These are phyloP conservation scores for Lactifluus piperatus DNA, from an alignment of 768 basidiomycete species.

Conservation along the genomic window DNA sequence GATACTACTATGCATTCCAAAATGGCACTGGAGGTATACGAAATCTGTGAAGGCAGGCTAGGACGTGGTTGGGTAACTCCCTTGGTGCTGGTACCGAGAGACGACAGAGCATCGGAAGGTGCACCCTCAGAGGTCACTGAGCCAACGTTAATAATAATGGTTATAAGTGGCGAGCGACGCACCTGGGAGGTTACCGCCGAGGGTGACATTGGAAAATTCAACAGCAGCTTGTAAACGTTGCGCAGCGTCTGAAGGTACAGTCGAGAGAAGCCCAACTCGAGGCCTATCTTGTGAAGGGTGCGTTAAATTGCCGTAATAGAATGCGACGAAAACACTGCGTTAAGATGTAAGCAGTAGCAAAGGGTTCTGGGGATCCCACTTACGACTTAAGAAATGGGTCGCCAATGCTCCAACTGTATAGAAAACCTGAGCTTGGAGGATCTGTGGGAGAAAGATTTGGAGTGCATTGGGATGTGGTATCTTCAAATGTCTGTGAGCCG, in stretches of 20 bases:
- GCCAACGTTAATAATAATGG: constrained; percentile 1
- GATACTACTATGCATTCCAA: not conserved
- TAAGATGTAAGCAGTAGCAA: not conserved
- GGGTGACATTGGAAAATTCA: constrained; percentile 22
- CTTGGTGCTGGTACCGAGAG: constrained; percentile 11
- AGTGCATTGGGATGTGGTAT: constrained; percentile 30
- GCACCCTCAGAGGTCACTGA: constrained; percentile 36
- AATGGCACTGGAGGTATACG: not conserved
- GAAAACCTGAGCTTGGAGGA: constrained; percentile 48
- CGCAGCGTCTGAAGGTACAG: constrained; percentile 49
- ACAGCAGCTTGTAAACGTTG: constrained; percentile 32
- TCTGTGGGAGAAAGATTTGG: constrained; percentile 57
- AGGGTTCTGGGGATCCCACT: constrained; percentile 18
- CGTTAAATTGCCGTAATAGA: constrained; percentile 64
- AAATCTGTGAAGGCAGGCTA: not conserved
- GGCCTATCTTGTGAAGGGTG: constrained; percentile 62
- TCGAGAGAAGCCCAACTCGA: constrained; percentile 63
- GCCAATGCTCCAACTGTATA: constrained; percentile 74
- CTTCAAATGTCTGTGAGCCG: constrained; percentile 32
- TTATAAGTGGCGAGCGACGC: not conserved
- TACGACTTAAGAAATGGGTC: constrained; percentile 71
- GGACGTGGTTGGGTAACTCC: constrained; percentile 21
- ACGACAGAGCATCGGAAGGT: constrained; percentile 29
- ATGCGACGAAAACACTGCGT: constrained; percentile 52
- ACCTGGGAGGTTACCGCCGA: constrained; percentile 29